phyloP scores from a whole-genome alignment of 148 eudicot species.

The Bassia scoparia region DNA sequence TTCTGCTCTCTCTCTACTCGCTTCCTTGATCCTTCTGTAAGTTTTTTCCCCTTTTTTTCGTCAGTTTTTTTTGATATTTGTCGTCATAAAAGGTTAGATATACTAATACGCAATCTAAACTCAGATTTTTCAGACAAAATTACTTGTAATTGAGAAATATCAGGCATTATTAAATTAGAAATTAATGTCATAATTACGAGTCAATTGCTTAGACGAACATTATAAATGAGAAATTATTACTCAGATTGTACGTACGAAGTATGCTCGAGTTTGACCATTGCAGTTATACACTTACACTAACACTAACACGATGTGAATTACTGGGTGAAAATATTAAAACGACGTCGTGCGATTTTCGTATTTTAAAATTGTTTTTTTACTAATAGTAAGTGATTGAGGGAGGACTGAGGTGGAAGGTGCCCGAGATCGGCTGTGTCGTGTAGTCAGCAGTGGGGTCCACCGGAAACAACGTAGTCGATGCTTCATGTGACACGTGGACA shows the following conservation, averaged over 20 bases:
- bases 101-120: too few relatives aligned
- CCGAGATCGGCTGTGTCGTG: background rate
- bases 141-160: too few relatives aligned
- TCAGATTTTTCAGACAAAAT: too few relatives aligned
- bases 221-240: too few relatives aligned
- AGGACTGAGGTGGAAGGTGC: background rate
- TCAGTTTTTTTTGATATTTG: background rate
- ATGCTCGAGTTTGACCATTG: background rate
- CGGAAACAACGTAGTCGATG: background rate
- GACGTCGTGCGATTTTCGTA: background rate
- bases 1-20: slow-evolving; percentile 41
- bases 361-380: background rate
- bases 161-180: too few relatives aligned
- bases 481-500: background rate
- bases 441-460: background rate
- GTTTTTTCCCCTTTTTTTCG: background rate
- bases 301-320: background rate
- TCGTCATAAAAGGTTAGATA: too few relatives aligned
- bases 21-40: slow-evolving; percentile 40
- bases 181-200: too few relatives aligned
- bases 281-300: background rate
- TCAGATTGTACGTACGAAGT: too few relatives aligned
- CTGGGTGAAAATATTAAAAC: background rate
- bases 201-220: background rate
- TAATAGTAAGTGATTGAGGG: background rate